These are phyloP conservation scores for Coemansia sp. DNA, from an alignment of 192 early-diverging fungal genomes.

Conservation along the genomic window DNA sequence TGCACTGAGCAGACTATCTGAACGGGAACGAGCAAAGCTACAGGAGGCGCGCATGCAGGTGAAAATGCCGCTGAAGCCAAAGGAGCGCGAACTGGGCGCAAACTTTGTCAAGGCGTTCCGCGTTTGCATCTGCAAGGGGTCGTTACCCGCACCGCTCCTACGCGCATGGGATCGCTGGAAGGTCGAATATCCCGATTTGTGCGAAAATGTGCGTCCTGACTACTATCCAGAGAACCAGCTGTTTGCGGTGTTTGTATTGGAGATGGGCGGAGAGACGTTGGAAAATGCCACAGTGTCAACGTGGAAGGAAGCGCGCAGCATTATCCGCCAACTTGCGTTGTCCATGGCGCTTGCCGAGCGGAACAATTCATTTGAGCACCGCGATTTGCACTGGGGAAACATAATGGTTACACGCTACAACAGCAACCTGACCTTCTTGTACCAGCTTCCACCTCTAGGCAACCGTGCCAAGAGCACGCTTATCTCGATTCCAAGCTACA, in stretches of 20 bases:
- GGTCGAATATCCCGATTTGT: conserved; percentile 55
- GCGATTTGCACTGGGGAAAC: conserved; percentile 78
- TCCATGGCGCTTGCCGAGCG: conserved; percentile 62
- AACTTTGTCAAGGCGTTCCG: conserved; percentile 60
- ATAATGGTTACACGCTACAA: conserved; percentile 60
- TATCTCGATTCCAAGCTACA: conserved; percentile 61
- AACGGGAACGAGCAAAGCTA: conserved; percentile 42
- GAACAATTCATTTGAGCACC: conserved; percentile 63
- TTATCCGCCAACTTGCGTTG: conserved; percentile 67
- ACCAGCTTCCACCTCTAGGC: conserved; percentile 46
- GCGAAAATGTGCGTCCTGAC: conserved; percentile 77
- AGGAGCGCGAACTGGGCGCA: conserved; percentile 45
- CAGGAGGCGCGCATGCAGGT: conserved; percentile 46
- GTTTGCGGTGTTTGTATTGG: conserved; percentile 71
- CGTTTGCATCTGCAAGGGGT: conserved; percentile 66
- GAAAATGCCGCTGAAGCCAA: conserved; percentile 39
- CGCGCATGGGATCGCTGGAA: conserved; percentile 75
- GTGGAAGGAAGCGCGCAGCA: conserved; percentile 66
- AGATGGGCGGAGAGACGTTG: conserved; percentile 74
- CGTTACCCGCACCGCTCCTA: conserved; percentile 65
- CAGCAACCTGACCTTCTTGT: conserved; percentile 50
- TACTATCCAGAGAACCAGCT: conserved; percentile 67
- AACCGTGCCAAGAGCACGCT: conserved; percentile 44
- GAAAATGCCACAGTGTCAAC: conserved; percentile 54
- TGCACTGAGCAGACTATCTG: conserved; percentile 56